Base-by-base conservation (phyloP, 148 eudicot genomes). In the Vaccinium macrocarpon region DNA sequence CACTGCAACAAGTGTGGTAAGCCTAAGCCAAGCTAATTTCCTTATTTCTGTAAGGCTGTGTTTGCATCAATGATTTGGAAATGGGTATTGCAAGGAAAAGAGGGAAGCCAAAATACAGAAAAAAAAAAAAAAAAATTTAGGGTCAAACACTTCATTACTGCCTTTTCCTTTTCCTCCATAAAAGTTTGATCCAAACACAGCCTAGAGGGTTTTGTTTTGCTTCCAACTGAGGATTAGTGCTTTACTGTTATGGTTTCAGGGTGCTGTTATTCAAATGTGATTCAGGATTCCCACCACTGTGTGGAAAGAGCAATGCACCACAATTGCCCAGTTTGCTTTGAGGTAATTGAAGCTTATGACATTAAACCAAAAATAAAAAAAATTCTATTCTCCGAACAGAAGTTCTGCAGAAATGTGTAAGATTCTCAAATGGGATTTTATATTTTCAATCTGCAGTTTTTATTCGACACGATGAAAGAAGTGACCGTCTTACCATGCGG, bases 221-320 rank as follows among this genome's bases (percentile, higher is more conserved):
- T 42, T 21, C 23, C 70, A 18, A 13, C 61, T 71, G 35, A 82
- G 0, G 51, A 82, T 0, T 50, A 21, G 52, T 53, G 29, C 50
- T 62, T 75, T 13, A 68, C 25, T 15, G 56, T 78, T n/a, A 23
- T 85, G 71, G 84, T 82, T 16, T 64, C 85, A 95, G 98, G 91
- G 81, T 95, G 96, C 84, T 95, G 98, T 84, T 93, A 95, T 85
- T 88, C 98, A 5, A 93, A 87, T 42, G 49, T 76, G 72, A 87
- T 92, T 89, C 82, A 90, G 88, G 94, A 90, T 79, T 84, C 93
- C 76, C 98, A 95, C 85, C 85, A 57, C 27, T 95, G 98, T 79
- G 86, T 95, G 38, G 98, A 95, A 85, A 88, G 90, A 88, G 95
- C 98, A 27, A 90, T 95, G 98, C 98, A 95, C 86, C 96, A 93